A percentile compares a stretch with the other conserved stretches of the same genome.
Evolutionary conservation across 2,329 filamentous ascomycete genomes (phyloP).

Genomic region (Colletotrichum simmondsii): DNA sequence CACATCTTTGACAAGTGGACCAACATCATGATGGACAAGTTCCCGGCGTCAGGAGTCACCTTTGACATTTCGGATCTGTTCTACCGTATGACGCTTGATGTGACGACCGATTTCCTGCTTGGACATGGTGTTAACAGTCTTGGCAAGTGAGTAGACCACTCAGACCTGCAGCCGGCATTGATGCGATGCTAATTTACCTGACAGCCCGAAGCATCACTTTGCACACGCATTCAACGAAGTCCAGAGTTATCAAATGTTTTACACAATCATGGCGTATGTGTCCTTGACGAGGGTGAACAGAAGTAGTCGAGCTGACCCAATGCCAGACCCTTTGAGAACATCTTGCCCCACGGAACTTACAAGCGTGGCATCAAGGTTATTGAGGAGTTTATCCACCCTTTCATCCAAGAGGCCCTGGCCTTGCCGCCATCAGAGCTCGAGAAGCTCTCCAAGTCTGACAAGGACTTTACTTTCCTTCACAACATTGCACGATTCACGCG

Average conservation of each 20-base stretch:
- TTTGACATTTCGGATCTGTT: constrained; percentile 73
- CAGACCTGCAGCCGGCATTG: background rate
- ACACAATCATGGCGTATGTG: constrained; percentile 60
- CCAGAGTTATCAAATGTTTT: constrained; percentile 73
- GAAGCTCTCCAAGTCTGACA: constrained; percentile 73
- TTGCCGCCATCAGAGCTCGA: constrained; percentile 74
- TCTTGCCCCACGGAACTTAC: constrained; percentile 71
- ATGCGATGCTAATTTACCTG: constrained; percentile 32
- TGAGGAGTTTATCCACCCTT: constrained; percentile 76
- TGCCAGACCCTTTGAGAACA: constrained; percentile 65
- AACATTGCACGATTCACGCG: constrained; percentile 78
- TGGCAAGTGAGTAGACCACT: constrained; percentile 44
- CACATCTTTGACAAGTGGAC: constrained; percentile 71
- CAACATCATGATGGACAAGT: constrained; percentile 64
- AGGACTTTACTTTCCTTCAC: constrained; percentile 81
- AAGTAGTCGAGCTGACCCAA: background rate
- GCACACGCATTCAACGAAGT: constrained; percentile 77
- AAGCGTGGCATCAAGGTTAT: constrained; percentile 71
- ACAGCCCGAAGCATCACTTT: constrained; percentile 67
- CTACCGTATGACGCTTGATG: constrained; percentile 74
- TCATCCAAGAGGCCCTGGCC: constrained; percentile 73
- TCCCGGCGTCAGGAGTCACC: constrained; percentile 63
- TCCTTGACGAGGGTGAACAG: background rate
- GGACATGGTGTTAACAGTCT: constrained; percentile 65
- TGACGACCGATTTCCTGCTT: constrained; percentile 75